These are phyloP conservation scores for Silene conica DNA, from an alignment of 148 eudicot species.

Conservation along the genomic window DNA sequence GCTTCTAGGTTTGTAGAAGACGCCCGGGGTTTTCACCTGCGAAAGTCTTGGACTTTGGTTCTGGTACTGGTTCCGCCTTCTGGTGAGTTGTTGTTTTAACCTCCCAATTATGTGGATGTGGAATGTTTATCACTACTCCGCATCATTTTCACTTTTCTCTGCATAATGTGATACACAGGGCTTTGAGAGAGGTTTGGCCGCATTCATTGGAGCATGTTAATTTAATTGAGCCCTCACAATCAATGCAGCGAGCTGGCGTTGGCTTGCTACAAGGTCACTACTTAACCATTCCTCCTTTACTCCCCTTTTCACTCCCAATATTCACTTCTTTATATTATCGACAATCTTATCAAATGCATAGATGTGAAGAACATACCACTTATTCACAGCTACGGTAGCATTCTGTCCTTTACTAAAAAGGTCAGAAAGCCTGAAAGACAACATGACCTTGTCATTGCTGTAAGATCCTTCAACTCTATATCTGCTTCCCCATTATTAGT, in stretches of 20 bases:
- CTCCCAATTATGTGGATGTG: conserved; percentile 1
- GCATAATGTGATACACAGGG: conserved; percentile 39
- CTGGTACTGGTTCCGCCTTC: conserved; percentile 94
- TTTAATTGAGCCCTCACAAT: conserved; percentile 76
- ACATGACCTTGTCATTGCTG: conserved; percentile 96
- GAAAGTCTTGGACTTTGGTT: conserved; percentile 85
- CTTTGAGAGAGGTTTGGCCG: conserved; percentile 79
- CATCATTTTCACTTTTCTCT: conserved; percentile 11
- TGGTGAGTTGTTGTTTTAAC: conserved; percentile 48
- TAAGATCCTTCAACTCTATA: conserved; percentile 34
- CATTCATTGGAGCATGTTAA: conserved; percentile 44
- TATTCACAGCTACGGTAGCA: conserved; percentile 65
- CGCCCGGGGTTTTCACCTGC: conserved; percentile 71
- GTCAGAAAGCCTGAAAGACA: conserved; percentile 62
- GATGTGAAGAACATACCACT: conserved; percentile 72
- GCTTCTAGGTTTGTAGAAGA: conserved; percentile 39
- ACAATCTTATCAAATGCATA: conserved; percentile 23
- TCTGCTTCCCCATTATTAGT: neutral
- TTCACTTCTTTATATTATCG: conserved; percentile 13
- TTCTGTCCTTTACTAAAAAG: conserved; percentile 55
- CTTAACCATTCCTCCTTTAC: neutral
- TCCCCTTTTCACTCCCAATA: neutral
- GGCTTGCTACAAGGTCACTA: conserved; percentile 58
- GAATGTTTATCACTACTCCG: neutral
- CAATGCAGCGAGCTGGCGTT: conserved; percentile 94